Evolutionary conservation across 768 basidiomycete species (phyloP).

Genomic region (Tubosaeta sp.): DNA sequence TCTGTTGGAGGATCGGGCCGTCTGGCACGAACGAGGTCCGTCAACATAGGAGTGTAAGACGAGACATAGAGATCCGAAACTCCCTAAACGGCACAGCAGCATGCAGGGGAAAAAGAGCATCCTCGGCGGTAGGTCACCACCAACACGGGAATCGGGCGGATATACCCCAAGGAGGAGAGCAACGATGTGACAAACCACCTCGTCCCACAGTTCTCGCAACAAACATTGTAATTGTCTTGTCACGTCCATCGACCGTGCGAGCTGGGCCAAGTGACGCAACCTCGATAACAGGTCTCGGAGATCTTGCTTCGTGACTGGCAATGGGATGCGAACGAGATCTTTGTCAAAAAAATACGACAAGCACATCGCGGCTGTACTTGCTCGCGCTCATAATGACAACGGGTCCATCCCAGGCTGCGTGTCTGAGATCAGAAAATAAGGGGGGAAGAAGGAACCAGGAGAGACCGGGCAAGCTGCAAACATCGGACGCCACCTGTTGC

Average conservation of each 20-base stretch:
- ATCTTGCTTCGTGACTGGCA: neutral
- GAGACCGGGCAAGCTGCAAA: neutral
- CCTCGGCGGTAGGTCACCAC: slow-evolving; percentile 13
- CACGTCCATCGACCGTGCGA: neutral
- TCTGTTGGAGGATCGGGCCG: neutral
- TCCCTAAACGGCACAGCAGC: slow-evolving; percentile 1
- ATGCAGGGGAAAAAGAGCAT: slow-evolving; percentile 1
- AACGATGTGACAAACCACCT: neutral
- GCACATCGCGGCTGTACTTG: neutral
- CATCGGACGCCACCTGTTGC: neutral
- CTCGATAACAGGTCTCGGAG: neutral
- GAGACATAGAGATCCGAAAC: slow-evolving; percentile 11
- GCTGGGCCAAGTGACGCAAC: neutral
- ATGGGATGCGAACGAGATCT: neutral
- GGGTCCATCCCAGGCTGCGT: slow-evolving; percentile 4
- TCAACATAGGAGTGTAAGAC: slow-evolving; percentile 13
- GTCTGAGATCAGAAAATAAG: neutral
- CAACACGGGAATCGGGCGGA: slow-evolving; percentile 6
- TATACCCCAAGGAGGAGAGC: neutral
- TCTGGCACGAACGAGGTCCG: slow-evolving; percentile 5
- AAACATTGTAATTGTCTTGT: neutral
- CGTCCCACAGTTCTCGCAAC: neutral
- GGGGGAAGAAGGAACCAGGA: too few relatives aligned
- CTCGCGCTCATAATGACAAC: slow-evolving; percentile 29
- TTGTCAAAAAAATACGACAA: neutral